Percentiles rank a stretch among this genome's conserved stretches.
These are phyloP conservation scores for Puya raimondii DNA, from an alignment of 176 grass and related monocot species.

Conservation along the genomic window DNA sequence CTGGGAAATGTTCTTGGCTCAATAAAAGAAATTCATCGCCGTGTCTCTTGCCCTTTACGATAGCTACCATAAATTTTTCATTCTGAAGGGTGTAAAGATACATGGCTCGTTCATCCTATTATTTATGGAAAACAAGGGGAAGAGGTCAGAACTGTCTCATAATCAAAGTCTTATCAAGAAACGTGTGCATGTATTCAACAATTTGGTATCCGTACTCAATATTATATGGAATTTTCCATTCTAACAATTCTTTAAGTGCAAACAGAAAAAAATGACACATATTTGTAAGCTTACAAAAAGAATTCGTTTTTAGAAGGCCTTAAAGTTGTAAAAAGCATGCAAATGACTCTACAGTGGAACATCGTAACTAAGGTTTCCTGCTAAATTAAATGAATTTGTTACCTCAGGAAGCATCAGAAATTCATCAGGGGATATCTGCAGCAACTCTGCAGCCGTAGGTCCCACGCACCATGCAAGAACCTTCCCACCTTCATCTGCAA, in stretches of 20 bases:
- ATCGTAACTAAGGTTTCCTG: background rate
- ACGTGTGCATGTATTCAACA: background rate
- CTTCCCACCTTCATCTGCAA: conserved; percentile 59
- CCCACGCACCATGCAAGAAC: conserved; percentile 60
- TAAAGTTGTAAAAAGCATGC: background rate
- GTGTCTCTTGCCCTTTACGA: conserved; percentile 55
- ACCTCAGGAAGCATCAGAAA: conserved; percentile 73
- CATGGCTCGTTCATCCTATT: conserved; percentile 84
- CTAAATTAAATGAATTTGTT: conserved; percentile 4
- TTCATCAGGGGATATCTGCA: conserved; percentile 87
- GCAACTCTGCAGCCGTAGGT: conserved; percentile 71
- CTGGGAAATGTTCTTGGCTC: conserved; percentile 16
- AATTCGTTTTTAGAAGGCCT: background rate
- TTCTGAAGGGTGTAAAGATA: conserved; percentile 75
- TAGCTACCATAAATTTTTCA: conserved; percentile 53
- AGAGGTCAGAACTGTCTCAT: conserved; percentile 1
- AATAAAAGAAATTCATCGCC: background rate
- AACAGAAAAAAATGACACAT: too few relatives aligned
- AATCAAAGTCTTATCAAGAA: background rate
- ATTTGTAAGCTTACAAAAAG: too few relatives aligned
- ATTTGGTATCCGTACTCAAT: too few relatives aligned
- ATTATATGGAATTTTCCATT: too few relatives aligned
- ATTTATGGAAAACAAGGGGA: conserved; percentile 17
- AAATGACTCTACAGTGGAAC: background rate
- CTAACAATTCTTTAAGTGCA: too few relatives aligned